Evolutionary conservation across 352 stramenopile species (phyloP).

Genomic region (Elongisporangium prolatum): DNA sequence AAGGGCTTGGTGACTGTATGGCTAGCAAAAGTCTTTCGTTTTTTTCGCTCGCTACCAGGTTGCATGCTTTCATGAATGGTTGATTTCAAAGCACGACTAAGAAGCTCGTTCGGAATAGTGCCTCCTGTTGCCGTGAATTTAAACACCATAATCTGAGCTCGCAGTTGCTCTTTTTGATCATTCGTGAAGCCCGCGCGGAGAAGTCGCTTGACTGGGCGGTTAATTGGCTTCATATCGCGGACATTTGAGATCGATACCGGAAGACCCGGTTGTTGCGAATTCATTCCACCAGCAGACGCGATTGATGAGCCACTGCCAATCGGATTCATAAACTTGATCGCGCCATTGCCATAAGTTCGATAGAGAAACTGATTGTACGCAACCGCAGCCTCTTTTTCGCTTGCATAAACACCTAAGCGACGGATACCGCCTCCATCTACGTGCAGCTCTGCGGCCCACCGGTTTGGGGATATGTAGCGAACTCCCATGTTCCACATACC

Average conservation of each 20-base stretch:
- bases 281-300: conserved; percentile 7
- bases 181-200: conserved; percentile 64
- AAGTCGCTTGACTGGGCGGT: conserved; percentile 30
- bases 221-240: conserved; percentile 51
- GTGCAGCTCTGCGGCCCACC: conserved; percentile 81
- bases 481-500: conserved; percentile 86
- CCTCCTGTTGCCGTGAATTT: conserved; percentile 83
- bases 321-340: conserved; percentile 85
- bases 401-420: conserved; percentile 59
- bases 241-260: conserved; percentile 46
- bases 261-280: conserved; percentile 20
- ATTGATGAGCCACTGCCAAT: conserved; percentile 24
- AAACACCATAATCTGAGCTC: conserved; percentile 90
- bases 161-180: conserved; percentile 86
- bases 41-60: conserved; percentile 53
- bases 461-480: conserved; percentile 61
- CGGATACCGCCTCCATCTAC: conserved; percentile 79
- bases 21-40: conserved; percentile 68
- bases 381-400: conserved; percentile 73
- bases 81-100: conserved; percentile 66
- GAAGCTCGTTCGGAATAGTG: conserved; percentile 71
- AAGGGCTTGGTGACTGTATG: conserved; percentile 47
- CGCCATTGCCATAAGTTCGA: conserved; percentile 75
- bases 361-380: conserved; percentile 87
- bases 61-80: conserved; percentile 56